Base-by-base conservation (phyloP, 2,329 filamentous ascomycete species). In the Didymella lethalis region DNA sequence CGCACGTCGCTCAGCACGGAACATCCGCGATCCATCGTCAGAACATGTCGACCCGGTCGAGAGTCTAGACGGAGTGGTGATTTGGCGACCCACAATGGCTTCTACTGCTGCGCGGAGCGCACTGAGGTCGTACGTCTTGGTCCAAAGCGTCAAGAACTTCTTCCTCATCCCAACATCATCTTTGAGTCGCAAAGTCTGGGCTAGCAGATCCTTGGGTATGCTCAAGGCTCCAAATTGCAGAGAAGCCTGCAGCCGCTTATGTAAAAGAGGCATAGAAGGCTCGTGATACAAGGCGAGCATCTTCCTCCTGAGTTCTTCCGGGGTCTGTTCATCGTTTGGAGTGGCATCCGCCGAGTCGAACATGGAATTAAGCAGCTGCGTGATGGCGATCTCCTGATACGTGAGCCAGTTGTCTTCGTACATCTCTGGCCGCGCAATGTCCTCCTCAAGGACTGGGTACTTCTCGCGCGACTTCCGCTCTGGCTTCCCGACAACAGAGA, bases 361-460 rank as follows among this genome's bases (percentile, higher is more conserved):
- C 47, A 88, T 74, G 14, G 78, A 77, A 69, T 89, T 89, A 46
- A 86, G 71, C 7, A 88, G 76, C 67, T 88, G 86, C 0, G 85
- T 85, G 44, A 89, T 82, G 36, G 85, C 83, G 23, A 84, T 77
- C 67, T 89, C 86, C 67, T 89, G 86, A 60, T 88, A 83, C 12
- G 78, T 80, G 36, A 89, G 82, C 86, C 86, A 89, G 55, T 83
- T 80, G 45, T 88, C 85, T 66, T 88, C 86, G 69, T 88, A 88
- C 63, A 89, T 78, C 52, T 83, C 80, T n/a, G 85, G 80, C 47
- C 83, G 82, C 2, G 78, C 75, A 26, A 88, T 77, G 63, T 86
- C 80, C 59, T 88, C 84, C 0, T 73, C 66, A 4, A 88, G 74
- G 4, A 86, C 72, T 2, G 84, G 83, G 66, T 85, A 87, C 48